Evolutionary conservation across 2,329 filamentous ascomycete genomes (phyloP).

Genomic region (Teratosphaeria gauchensis): DNA sequence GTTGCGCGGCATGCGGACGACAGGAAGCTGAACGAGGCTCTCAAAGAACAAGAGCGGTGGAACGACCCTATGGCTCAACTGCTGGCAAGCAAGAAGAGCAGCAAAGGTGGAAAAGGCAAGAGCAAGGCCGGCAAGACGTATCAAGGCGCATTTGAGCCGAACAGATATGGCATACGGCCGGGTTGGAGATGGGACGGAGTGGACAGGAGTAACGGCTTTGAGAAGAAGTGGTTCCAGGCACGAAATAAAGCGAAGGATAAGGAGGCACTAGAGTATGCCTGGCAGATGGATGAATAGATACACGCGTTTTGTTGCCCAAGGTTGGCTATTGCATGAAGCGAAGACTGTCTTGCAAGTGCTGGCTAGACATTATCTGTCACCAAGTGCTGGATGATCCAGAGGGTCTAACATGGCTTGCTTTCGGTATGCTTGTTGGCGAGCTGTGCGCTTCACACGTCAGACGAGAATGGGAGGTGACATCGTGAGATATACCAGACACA

Average conservation of each 20-base stretch:
- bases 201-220: conserved; percentile 86
- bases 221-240: conserved; percentile 84
- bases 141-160: conserved; percentile 70
- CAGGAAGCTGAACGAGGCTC: conserved; percentile 70
- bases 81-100: conserved; percentile 46
- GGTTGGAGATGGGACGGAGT: conserved; percentile 97
- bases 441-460: too few species aligned
- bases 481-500: too few species aligned
- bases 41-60: conserved; percentile 72
- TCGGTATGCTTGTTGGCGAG: too few species aligned
- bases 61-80: conserved; percentile 88
- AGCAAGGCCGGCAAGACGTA: conserved; percentile 53
- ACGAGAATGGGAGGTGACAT: too few species aligned
- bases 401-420: too few species aligned
- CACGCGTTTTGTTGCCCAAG: neutral
- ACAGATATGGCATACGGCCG: conserved; percentile 85
- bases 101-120: conserved; percentile 31
- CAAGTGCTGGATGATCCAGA: too few species aligned
- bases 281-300: conserved; percentile 82
- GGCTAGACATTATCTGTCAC: too few species aligned
- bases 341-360: neutral
- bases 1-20: conserved; percentile 78
- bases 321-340: neutral
- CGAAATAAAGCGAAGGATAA: conserved; percentile 68
- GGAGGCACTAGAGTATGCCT: conserved; percentile 76